These are phyloP conservation scores for Fusarium sp. DNA, from an alignment of 2,329 filamentous ascomycete genomes.

Conservation along the genomic window DNA sequence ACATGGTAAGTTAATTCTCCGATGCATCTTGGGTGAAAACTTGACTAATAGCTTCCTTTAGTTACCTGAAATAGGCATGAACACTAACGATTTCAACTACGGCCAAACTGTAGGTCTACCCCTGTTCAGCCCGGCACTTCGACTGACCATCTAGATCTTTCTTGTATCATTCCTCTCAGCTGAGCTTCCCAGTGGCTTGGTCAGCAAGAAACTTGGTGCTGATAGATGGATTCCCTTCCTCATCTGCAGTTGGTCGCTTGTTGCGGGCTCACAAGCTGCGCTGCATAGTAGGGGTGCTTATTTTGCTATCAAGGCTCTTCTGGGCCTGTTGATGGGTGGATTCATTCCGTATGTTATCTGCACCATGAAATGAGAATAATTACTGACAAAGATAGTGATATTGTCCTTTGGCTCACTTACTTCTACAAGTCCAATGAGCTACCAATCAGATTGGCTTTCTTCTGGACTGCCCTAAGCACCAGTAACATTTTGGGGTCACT, in stretches of 20 bases:
- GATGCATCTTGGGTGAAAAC: accelerated
- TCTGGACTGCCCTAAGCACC: constrained; percentile 73
- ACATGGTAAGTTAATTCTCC: constrained; percentile 41
- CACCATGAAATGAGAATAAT: accelerated
- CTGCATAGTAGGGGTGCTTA: constrained; percentile 49
- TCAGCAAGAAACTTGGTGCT: constrained; percentile 60
- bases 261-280: constrained; percentile 50
- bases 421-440: constrained; percentile 78
- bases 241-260: constrained; percentile 52
- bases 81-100: constrained; percentile 56
- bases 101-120: constrained; percentile 47
- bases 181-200: constrained; percentile 57
- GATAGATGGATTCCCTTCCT: constrained; percentile 56
- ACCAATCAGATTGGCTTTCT: constrained; percentile 70
- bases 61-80: constrained; percentile 51
- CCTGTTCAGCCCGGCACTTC: neutral
- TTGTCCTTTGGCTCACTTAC: constrained; percentile 74
- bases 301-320: constrained; percentile 52
- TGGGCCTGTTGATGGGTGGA: constrained; percentile 59
- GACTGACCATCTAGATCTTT: constrained; percentile 48
- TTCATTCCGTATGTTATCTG: constrained; percentile 54
- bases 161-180: constrained; percentile 55
- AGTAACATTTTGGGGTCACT: constrained; percentile 61
- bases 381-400: constrained; percentile 43
- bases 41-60: constrained; percentile 1